Percentiles rank a stretch among this genome's conserved stretches.
phyloP scores from a whole-genome alignment of 352 stramenopile species.

The Nothophytophthora sp. region DNA sequence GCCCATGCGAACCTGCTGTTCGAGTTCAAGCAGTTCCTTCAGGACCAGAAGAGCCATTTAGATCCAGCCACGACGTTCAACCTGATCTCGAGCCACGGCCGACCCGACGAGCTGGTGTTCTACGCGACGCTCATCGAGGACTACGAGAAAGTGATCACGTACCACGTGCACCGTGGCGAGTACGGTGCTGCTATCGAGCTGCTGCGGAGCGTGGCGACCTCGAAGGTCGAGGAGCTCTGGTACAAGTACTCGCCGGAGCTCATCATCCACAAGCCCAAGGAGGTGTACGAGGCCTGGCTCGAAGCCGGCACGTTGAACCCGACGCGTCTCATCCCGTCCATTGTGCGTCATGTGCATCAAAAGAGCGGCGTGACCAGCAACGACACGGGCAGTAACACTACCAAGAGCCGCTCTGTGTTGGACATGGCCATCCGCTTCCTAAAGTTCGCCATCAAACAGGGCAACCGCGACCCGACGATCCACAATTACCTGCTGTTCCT shows the following conservation, averaged over 20 bases:
- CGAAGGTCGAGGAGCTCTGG: constrained; percentile 92
- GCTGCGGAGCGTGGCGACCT: constrained; percentile 85
- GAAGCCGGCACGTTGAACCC: constrained; percentile 89
- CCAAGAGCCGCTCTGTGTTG: constrained; percentile 68
- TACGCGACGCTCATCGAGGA: constrained; percentile 94
- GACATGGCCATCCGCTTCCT: constrained; percentile 93
- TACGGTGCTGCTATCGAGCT: constrained; percentile 90
- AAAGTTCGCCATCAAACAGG: constrained; percentile 93
- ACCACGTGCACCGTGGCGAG: constrained; percentile 90
- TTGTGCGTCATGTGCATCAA: constrained; percentile 90
- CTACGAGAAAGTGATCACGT: constrained; percentile 94
- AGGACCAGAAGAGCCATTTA: constrained; percentile 86
- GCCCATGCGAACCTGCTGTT: constrained; percentile 85
- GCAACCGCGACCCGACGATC: constrained; percentile 90
- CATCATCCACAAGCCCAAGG: constrained; percentile 90
- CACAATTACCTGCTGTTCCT: constrained; percentile 94
- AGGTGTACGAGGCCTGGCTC: constrained; percentile 92
- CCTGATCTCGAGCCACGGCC: constrained; percentile 91
- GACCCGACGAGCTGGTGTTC: constrained; percentile 91
- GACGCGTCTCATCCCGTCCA: constrained; percentile 91
- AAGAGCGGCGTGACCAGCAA: constrained; percentile 37
- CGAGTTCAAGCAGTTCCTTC: constrained; percentile 93
- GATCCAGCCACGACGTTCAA: constrained; percentile 92
- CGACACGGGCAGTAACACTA: constrained; percentile 19
- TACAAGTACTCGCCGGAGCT: constrained; percentile 95